Base-by-base conservation (phyloP, 768 basidiomycete species). In the Galerina sulciceps region DNA sequence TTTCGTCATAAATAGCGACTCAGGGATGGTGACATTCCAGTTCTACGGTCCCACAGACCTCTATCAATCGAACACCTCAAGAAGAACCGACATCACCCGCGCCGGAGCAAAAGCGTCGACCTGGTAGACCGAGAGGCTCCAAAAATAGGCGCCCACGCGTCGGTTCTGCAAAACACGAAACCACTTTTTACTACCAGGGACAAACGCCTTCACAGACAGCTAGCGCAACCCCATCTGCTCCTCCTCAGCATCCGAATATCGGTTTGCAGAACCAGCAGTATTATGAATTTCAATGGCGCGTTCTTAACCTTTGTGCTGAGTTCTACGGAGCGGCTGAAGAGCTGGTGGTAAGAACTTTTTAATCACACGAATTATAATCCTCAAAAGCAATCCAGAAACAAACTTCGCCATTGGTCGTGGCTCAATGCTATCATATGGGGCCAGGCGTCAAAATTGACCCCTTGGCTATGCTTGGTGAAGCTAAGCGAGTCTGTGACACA, bases 291-390 rank as follows among this genome's bases (percentile, higher is more conserved):
- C 91, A 93, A 69, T 93, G 91, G 91, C 85, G 90, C 53, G 85
- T 91, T 40, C 71, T 93, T 57, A 91, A 91, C 66, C 76, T 93
- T 40, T 93, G 91, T 71, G 86, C 89, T 1, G 91, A 93, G 69
- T 93, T 93, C 69, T 93, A 93, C 73, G 87, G 85, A 23, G 91
- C 91, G 6, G 91, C 91, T 15, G 91, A 92, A 71, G 91, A 93
- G 71, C 82, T 93, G 45, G 81, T 93, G 58, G 91, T 93, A 72
- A 72, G 89, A n/a, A 22, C 58, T 40, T 48, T 45, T 23, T 9
- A 1, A 41, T 57, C 37, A 44, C 59, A 56, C 57, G 49, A 62
- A 31, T 10, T 22, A 15, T 55, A 63, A n/a, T 44, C 44, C 60
- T 65, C 41, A 65, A 54, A 46, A 42, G n/a, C 31, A 47, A 50